phyloP scores from a whole-genome alignment of 2,329 filamentous ascomycete genomes.

The Lizonia empirigonia region DNA sequence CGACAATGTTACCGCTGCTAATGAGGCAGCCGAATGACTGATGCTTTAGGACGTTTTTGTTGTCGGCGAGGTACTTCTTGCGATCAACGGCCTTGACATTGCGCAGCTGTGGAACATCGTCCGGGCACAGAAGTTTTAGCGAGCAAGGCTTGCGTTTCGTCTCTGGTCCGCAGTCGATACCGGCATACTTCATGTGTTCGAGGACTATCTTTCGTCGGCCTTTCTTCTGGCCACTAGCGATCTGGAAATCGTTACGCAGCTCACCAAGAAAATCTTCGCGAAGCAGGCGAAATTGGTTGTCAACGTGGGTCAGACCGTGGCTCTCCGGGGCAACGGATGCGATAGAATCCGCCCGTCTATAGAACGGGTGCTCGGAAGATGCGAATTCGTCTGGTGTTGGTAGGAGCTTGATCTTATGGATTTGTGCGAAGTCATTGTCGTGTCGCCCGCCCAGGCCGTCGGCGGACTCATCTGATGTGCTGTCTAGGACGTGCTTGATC shows the following conservation, averaged over 20 bases:
- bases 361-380: conserved; percentile 59
- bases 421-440: conserved; percentile 72
- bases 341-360: conserved; percentile 59
- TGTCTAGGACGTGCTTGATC: conserved; percentile 52
- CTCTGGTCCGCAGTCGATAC: conserved; percentile 47
- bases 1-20: conserved; percentile 58
- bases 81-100: conserved; percentile 29
- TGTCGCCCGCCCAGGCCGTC: conserved; percentile 68
- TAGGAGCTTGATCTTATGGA: conserved; percentile 65
- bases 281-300: conserved; percentile 74
- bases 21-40: conserved; percentile 66
- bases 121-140: conserved; percentile 51
- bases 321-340: conserved; percentile 44
- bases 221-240: conserved; percentile 57
- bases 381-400: conserved; percentile 70
- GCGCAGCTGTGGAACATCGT: conserved; percentile 55
- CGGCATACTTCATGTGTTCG: conserved; percentile 46
- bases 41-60: conserved; percentile 62
- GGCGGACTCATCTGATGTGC: conserved; percentile 55
- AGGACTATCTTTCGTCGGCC: conserved; percentile 52
- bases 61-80: conserved; percentile 56
- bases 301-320: conserved; percentile 62
- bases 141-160: conserved; percentile 37
- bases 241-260: conserved; percentile 65
- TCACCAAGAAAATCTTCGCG: conserved; percentile 74